Evolutionary conservation across 768 basidiomycete genomes (phyloP).

Genomic region (Leccinellum albellum): DNA sequence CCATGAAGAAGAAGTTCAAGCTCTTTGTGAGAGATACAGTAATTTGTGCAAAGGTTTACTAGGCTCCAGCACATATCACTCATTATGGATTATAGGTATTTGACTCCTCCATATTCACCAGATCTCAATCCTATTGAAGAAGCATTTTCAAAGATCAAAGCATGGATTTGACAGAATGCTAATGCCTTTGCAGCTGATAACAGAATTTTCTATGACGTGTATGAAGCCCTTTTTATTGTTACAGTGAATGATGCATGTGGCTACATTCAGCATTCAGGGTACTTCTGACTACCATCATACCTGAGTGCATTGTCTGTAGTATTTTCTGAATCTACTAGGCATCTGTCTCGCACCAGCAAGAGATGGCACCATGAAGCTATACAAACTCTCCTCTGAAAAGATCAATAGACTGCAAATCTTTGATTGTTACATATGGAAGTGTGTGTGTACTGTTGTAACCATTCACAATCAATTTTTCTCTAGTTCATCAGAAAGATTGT

Average conservation of each 20-base stretch:
- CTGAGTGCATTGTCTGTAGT: too few relatives aligned
- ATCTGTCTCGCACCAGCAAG: not conserved
- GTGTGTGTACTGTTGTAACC: not conserved
- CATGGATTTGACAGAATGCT: not conserved
- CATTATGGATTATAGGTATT: too few relatives aligned
- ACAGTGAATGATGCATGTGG: not conserved
- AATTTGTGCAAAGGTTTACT: too few relatives aligned
- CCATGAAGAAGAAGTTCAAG: not conserved
- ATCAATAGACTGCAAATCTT: not conserved
- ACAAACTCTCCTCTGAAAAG: not conserved
- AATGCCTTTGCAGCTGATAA: not conserved
- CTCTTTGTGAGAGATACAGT: too few relatives aligned
- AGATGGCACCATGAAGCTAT: not conserved
- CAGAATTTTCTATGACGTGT: not conserved
- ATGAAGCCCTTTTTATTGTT: not conserved
- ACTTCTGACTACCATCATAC: not conserved
- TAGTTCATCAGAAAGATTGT: not conserved
- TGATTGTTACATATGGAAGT: not conserved
- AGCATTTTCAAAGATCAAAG: not conserved
- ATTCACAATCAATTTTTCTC: not conserved
- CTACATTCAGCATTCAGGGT: not conserved
- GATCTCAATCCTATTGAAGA: not conserved
- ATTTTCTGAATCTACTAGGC: too few relatives aligned
- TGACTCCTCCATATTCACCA: not conserved
- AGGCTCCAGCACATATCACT: too few relatives aligned